Conservation (phyloP, 2,329 filamentous ascomycete species). For the Byssothecium circinans region DNA sequence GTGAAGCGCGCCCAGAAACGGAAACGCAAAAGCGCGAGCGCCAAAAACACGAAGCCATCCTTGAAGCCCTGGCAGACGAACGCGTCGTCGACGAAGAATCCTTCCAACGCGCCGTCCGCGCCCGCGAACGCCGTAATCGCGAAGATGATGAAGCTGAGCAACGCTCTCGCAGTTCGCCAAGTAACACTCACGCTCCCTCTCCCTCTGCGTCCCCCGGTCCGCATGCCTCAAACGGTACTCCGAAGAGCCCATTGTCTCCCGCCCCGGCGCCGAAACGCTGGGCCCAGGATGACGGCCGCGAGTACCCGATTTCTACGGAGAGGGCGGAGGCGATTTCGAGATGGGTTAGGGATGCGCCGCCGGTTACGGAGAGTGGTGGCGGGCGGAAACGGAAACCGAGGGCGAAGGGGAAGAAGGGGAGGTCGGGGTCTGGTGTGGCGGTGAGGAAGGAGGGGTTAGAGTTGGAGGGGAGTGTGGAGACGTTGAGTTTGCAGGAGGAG, state of each 20-base stretch:
- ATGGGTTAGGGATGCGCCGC: conserved; percentile 64
- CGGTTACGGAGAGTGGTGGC: conserved; percentile 35
- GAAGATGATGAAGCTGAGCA: conserved; percentile 57
- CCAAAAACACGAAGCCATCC: conserved; percentile 65
- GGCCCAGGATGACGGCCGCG: conserved; percentile 66
- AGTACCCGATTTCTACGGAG: conserved; percentile 70
- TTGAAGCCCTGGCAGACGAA: conserved; percentile 69
- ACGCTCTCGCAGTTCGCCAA: conserved; percentile 5
- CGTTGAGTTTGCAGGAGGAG: conserved; percentile 20
- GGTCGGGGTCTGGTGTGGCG: conserved; percentile 5
- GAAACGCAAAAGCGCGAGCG: conserved; percentile 61
- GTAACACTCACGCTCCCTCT: conserved; percentile 2
- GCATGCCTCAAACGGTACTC: neutral
- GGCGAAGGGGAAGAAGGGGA: conserved; percentile 23
- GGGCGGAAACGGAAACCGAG: conserved; percentile 40
- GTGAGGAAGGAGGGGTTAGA: no score
- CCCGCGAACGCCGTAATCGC: conserved; percentile 59
- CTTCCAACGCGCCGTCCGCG: conserved; percentile 65
- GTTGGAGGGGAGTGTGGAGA: conserved; percentile 23
- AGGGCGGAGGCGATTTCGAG: conserved; percentile 67
- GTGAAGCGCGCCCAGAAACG: conserved; percentile 40
- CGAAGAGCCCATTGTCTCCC: conserved; percentile 4
- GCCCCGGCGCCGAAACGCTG: conserved; percentile 55
- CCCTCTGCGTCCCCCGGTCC: conserved; percentile 5
- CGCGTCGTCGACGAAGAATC: conserved; percentile 67